Evolutionary conservation across 2,329 filamentous ascomycete genomes (phyloP).

Genomic region (Colletotrichum aenigma): DNA sequence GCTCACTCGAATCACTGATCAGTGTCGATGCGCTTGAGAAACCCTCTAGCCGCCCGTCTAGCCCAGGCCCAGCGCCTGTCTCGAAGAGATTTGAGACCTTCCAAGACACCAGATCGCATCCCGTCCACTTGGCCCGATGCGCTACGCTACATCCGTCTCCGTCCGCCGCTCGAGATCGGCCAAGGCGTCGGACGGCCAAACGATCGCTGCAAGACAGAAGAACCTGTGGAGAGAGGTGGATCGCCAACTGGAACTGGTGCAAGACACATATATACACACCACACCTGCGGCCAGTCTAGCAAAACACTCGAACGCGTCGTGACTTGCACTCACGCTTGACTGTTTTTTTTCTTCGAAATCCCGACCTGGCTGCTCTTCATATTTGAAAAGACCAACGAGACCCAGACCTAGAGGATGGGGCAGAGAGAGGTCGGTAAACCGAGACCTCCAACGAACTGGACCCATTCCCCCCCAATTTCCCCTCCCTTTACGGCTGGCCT

Average conservation of each 20-base stretch:
- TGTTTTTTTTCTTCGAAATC: too few species aligned
- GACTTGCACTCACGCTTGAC: too few species aligned
- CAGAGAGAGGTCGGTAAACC: too few species aligned
- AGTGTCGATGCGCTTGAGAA: neutral
- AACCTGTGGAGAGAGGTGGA: neutral
- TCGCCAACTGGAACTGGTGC: neutral
- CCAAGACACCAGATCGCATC: neutral
- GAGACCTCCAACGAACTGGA: neutral
- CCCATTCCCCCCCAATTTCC: neutral
- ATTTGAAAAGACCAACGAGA: too few species aligned
- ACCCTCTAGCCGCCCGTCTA: neutral
- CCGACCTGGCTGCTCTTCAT: too few species aligned
- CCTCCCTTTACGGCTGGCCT: neutral
- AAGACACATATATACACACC: neutral
- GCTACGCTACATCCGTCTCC: neutral
- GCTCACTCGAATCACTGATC: neutral
- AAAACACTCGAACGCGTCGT: too few species aligned
- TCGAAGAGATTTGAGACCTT: neutral
- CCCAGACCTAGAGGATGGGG: too few species aligned
- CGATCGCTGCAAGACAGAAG: neutral
- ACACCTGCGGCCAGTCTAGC: too few species aligned
- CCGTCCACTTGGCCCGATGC: neutral
- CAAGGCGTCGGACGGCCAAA: constrained; percentile 1
- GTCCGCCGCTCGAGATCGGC: neutral
- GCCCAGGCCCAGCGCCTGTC: neutral